phyloP scores from a whole-genome alignment of 371 early-diverging fungal species.

The Batkoa obscura region DNA sequence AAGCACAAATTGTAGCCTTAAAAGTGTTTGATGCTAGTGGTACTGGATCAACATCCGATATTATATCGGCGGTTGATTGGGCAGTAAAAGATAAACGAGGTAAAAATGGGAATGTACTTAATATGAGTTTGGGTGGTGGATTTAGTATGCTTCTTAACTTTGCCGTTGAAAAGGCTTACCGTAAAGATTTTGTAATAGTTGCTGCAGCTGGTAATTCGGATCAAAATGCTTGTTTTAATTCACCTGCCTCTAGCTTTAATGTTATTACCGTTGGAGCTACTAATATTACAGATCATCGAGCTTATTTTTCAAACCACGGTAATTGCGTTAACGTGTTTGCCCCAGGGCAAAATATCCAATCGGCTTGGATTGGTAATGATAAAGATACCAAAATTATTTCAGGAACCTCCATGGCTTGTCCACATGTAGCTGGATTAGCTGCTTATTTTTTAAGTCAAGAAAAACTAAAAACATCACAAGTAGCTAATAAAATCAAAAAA shows the following conservation, averaged over 20 bases:
- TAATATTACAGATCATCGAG: conserved; percentile 42
- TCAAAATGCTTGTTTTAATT: conserved; percentile 62
- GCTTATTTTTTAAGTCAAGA: conserved; percentile 15
- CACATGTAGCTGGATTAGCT: conserved; percentile 60
- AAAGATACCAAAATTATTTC: conserved; percentile 14
- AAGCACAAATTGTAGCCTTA: conserved; percentile 44
- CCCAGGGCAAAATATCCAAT: conserved; percentile 28
- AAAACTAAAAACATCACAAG: neutral
- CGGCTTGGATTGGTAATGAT: neutral
- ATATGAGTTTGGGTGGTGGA: neutral
- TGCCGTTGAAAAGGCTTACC: neutral
- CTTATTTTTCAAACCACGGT: conserved; percentile 57
- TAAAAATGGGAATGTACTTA: conserved; percentile 1
- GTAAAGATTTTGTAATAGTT: conserved; percentile 27
- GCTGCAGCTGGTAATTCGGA: conserved; percentile 40
- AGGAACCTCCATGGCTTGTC: conserved; percentile 51
- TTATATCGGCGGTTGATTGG: conserved; percentile 18
- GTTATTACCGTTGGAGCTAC: conserved; percentile 84
- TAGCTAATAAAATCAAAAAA: neutral
- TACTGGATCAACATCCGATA: conserved; percentile 8
- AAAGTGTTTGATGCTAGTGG: conserved; percentile 16
- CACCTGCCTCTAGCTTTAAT: conserved; percentile 60
- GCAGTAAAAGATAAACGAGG: conserved; percentile 6
- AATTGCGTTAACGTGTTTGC: conserved; percentile 50
- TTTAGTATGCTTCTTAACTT: neutral